Conservation (phyloP, 345 rosid species). For the Bruguiera sexangula region DNA sequence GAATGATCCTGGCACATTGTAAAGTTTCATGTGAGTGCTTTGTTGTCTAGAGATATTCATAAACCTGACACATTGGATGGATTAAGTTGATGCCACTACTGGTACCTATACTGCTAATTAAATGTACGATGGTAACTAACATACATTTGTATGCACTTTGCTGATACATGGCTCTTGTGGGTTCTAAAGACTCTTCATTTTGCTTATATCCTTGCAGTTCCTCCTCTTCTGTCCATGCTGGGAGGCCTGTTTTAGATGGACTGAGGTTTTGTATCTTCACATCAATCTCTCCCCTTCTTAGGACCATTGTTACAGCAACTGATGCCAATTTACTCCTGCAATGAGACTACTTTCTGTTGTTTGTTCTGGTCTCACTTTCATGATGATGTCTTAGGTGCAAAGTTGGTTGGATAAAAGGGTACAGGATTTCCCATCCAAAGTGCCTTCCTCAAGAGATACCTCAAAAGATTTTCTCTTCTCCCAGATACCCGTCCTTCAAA, state of each 20-base stretch:
- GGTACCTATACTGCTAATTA: too few species aligned
- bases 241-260: constrained; percentile 64
- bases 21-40: too few species aligned
- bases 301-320: background rate
- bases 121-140: background rate
- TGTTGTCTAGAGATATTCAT: too few species aligned
- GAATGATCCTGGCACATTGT: too few species aligned
- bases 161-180: background rate
- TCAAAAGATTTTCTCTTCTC: constrained; percentile 23
- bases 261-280: constrained; percentile 39
- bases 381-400: constrained; percentile 34
- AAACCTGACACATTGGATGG: too few species aligned
- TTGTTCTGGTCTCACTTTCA: background rate
- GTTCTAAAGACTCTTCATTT: constrained; percentile 15
- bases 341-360: background rate
- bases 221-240: constrained; percentile 57
- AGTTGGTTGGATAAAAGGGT: constrained; percentile 40
- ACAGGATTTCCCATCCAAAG: constrained; percentile 26
- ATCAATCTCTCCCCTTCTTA: background rate
- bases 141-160: background rate
- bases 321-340: background rate
- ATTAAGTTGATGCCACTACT: too few species aligned
- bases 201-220: constrained; percentile 35
- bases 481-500: constrained; percentile 25
- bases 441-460: constrained; percentile 29